These are phyloP conservation scores for Chlorella vulgaris DNA, from an alignment of 139 green algal species.

Conservation along the genomic window DNA sequence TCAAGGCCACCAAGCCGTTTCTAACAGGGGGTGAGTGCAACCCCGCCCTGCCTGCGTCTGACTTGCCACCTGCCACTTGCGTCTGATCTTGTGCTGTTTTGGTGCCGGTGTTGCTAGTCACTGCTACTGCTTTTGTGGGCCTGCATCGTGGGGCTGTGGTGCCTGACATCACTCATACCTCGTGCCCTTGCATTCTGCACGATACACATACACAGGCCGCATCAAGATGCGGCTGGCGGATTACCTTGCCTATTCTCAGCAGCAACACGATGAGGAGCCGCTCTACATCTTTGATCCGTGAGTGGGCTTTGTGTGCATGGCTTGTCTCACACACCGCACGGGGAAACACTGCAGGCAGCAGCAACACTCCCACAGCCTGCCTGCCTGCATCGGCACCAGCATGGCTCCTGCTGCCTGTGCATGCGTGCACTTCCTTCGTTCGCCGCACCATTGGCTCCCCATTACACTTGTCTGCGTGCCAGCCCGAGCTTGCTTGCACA, in stretches of 20 bases:
- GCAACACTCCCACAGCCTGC: not conserved
- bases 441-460: too few relatives aligned
- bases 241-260: conserved; percentile 20
- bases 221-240: conserved; percentile 28
- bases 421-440: too few relatives aligned
- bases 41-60: too few relatives aligned
- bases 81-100: too few relatives aligned
- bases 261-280: conserved; percentile 39
- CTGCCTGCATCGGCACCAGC: too few relatives aligned
- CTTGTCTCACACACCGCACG: not conserved
- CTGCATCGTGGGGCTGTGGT: too few relatives aligned
- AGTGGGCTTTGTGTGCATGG: not conserved
- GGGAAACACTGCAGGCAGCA: conserved; percentile 2
- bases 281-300: conserved; percentile 49
- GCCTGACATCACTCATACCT: too few relatives aligned
- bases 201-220: too few relatives aligned
- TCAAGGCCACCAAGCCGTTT: conserved; percentile 27
- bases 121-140: not conserved
- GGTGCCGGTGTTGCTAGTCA: not conserved
- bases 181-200: too few relatives aligned
- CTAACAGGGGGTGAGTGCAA: not conserved
- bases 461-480: too few relatives aligned
- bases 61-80: too few relatives aligned
- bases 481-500: too few relatives aligned
- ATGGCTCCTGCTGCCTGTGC: not conserved